Percentiles rank a stretch among this genome's conserved stretches.
phyloP scores from a whole-genome alignment of 228 moss, liverwort and hornwort genomes.

The Sphagnum magellanicum region DNA sequence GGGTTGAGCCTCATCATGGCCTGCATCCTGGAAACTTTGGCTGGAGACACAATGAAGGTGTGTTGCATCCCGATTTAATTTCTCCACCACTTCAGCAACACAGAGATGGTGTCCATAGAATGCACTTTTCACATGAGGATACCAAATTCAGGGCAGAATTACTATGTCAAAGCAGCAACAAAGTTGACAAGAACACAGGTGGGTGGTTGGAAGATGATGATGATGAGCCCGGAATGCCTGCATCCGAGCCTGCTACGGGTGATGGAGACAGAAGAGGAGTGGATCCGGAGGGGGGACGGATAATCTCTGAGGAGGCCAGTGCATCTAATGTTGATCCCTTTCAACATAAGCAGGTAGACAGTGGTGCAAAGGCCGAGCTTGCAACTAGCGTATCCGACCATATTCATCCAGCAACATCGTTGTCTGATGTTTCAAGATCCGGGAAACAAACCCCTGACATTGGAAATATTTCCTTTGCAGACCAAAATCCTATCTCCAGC shows the following conservation, averaged over 20 bases:
- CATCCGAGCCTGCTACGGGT: too few species aligned
- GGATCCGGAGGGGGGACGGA: not conserved
- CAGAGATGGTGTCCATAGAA: not conserved
- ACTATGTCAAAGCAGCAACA: not conserved
- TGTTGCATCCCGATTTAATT: not conserved
- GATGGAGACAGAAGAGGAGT: not conserved
- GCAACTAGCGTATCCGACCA: not conserved
- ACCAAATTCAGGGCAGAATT: not conserved
- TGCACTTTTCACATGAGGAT: not conserved
- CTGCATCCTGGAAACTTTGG: not conserved
- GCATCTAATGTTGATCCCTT: not conserved
- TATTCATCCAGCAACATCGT: not conserved
- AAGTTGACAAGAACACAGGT: not conserved
- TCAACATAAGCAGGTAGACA: not conserved
- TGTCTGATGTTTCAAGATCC: constrained; percentile 1
- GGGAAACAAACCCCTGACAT: not conserved
- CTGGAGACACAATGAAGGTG: not conserved
- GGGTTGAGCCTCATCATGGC: not conserved
- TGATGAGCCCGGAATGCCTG: not conserved
- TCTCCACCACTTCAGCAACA: not conserved
- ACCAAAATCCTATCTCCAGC: not conserved
- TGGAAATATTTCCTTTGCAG: not conserved
- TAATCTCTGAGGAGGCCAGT: not conserved
- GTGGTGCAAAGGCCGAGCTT: too few species aligned
- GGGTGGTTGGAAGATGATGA: constrained; percentile 6